phyloP scores from a whole-genome alignment of 2,329 filamentous ascomycete species.

The Alternaria sp. region DNA sequence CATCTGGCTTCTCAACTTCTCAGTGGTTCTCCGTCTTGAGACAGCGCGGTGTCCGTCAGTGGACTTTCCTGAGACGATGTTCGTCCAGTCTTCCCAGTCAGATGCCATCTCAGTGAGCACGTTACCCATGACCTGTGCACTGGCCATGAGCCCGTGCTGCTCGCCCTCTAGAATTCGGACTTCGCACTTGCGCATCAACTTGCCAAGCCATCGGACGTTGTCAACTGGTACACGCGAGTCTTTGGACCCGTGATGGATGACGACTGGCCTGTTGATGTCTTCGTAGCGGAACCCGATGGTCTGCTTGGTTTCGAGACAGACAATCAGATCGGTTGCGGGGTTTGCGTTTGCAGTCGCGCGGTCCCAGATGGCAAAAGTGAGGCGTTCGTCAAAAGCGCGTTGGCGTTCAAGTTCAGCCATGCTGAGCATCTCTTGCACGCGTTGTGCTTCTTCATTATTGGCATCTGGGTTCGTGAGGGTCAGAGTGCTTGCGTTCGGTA shows the following conservation, averaged over 20 bases:
- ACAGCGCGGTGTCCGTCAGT: slow-evolving; percentile 14
- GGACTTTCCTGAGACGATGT: slow-evolving; percentile 26
- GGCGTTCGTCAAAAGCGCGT: slow-evolving; percentile 77
- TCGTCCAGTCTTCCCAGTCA: slow-evolving; percentile 70
- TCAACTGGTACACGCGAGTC: slow-evolving; percentile 93
- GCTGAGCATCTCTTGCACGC: slow-evolving; percentile 60
- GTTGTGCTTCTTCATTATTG: slow-evolving; percentile 37
- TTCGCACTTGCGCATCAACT: slow-evolving; percentile 91
- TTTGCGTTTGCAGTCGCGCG: slow-evolving; percentile 90
- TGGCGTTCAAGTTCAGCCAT: slow-evolving; percentile 75
- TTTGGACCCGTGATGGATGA: slow-evolving; percentile 91
- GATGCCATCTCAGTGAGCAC: slow-evolving; percentile 93
- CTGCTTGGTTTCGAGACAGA: slow-evolving; percentile 89
- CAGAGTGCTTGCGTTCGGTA: slow-evolving; percentile 48
- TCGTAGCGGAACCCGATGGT: slow-evolving; percentile 96
- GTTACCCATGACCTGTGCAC: slow-evolving; percentile 87
- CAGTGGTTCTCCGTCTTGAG: slow-evolving; percentile 22
- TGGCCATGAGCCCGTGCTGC: slow-evolving; percentile 95
- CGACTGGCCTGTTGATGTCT: slow-evolving; percentile 87
- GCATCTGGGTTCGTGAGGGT: slow-evolving; percentile 38
- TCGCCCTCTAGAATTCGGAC: slow-evolving; percentile 89
- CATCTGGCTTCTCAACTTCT: slow-evolving; percentile 21
- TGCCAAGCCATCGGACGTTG: slow-evolving; percentile 93
- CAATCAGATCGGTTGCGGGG: slow-evolving; percentile 88
- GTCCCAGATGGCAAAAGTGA: slow-evolving; percentile 95